phyloP scores from a whole-genome alignment of 768 basidiomycete species.

The Coprinopsis cinerea region DNA sequence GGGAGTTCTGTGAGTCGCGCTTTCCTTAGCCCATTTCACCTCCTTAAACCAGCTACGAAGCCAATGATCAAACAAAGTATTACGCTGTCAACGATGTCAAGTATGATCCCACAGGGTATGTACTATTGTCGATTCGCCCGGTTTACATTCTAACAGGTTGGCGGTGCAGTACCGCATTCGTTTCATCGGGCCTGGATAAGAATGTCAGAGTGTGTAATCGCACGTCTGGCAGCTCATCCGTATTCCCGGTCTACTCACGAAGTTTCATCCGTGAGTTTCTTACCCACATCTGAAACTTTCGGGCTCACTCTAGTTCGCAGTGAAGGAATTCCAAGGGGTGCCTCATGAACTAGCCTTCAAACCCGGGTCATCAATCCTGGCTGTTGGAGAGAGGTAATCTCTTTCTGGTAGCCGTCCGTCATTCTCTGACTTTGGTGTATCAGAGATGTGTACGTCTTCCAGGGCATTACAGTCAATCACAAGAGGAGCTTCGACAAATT shows the following conservation, averaged over 20 bases:
- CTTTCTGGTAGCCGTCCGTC: slow-evolving; percentile 7
- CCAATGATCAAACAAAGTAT: slow-evolving; percentile 29
- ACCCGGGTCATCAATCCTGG: slow-evolving; percentile 33
- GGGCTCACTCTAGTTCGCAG: not conserved
- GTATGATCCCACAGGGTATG: slow-evolving; percentile 46
- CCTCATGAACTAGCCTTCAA: slow-evolving; percentile 43
- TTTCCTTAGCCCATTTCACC: too few relatives aligned
- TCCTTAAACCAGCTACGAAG: slow-evolving; percentile 9
- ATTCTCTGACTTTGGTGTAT: too few relatives aligned
- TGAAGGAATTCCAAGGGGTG: slow-evolving; percentile 21
- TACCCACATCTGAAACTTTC: not conserved
- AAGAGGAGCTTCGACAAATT: not conserved
- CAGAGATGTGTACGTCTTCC: slow-evolving; percentile 17
- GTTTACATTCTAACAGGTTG: not conserved
- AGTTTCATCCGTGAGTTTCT: slow-evolving; percentile 5
- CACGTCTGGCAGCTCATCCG: not conserved
- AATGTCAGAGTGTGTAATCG: slow-evolving; percentile 6
- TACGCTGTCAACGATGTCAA: slow-evolving; percentile 53
- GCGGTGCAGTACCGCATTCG: not conserved
- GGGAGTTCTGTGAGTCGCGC: slow-evolving; percentile 6
- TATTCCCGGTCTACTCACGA: not conserved
- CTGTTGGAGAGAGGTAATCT: slow-evolving; percentile 35
- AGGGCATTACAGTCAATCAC: not conserved
- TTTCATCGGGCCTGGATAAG: slow-evolving; percentile 12
- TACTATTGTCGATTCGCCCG: not conserved